Evolutionary conservation across 306 rosid species (phyloP).

Genomic region (Phaseolus lunatus): DNA sequence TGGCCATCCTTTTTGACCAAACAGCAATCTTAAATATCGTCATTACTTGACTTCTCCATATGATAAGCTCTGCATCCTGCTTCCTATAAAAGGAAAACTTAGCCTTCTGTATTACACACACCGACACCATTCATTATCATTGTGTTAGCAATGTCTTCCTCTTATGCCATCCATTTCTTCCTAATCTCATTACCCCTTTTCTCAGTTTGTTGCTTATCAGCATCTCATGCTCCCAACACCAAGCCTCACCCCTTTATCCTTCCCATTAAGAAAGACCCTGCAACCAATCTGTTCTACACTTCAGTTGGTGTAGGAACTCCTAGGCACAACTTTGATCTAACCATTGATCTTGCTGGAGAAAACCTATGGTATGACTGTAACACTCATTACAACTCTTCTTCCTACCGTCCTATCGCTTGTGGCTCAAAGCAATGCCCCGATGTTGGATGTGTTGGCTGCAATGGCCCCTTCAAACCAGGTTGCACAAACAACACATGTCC

Average conservation of each 20-base stretch:
- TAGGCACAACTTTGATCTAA: conserved; percentile 33
- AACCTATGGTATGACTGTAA: conserved; percentile 49
- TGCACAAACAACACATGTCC: conserved; percentile 50
- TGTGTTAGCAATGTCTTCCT: conserved; percentile 30
- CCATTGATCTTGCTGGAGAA: conserved; percentile 51
- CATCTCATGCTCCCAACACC: background rate
- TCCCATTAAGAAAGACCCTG: conserved; percentile 48
- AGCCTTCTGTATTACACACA: background rate
- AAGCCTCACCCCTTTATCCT: conserved; percentile 41
- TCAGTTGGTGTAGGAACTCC: conserved; percentile 57
- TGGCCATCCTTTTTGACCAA: no score
- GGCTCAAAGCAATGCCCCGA: conserved; percentile 43
- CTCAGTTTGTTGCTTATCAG: conserved; percentile 8
- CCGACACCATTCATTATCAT: background rate
- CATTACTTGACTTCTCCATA: no score
- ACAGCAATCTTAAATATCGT: no score
- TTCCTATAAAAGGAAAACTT: conserved; percentile 18
- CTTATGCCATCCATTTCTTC: conserved; percentile 25
- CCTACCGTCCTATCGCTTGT: conserved; percentile 38
- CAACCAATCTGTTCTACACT: conserved; percentile 52
- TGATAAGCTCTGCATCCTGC: no score
- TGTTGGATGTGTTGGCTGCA: conserved; percentile 31
- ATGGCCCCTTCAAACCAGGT: conserved; percentile 53
- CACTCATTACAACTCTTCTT: conserved; percentile 46
- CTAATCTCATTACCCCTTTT: conserved; percentile 35